Evolutionary conservation across 1,139 yeast genomes (phyloP).

Genomic region (Sugiyamaella pinicola): DNA sequence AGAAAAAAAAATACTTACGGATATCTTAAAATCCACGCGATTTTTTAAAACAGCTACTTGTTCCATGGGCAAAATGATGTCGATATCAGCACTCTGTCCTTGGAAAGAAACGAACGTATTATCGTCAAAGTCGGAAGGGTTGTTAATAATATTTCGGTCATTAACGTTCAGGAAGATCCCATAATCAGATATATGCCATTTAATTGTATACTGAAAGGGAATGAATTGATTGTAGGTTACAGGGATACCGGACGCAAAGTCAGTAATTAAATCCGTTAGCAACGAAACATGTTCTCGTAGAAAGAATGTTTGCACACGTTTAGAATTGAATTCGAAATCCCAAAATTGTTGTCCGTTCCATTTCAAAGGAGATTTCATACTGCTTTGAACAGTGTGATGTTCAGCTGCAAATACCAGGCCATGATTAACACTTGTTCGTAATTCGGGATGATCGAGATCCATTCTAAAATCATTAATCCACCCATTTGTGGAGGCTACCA

Average conservation of each 20-base stretch:
- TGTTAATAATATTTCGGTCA: constrained; percentile 83
- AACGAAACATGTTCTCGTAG: constrained; percentile 82
- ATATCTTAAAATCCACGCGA: constrained; percentile 55
- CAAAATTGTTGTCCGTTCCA: constrained; percentile 84
- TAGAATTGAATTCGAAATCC: constrained; percentile 59
- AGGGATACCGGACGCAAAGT: constrained; percentile 75
- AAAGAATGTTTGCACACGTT: constrained; percentile 60
- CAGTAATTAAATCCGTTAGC: constrained; percentile 71
- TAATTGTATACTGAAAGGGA: constrained; percentile 63
- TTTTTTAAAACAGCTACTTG: constrained; percentile 61
- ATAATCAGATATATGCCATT: constrained; percentile 63
- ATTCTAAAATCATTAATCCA: constrained; percentile 57
- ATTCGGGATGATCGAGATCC: constrained; percentile 59
- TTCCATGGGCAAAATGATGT: constrained; percentile 59
- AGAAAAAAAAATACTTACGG: constrained; percentile 24
- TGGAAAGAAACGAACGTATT: constrained; percentile 75
- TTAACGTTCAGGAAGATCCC: constrained; percentile 75
- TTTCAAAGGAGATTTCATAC: constrained; percentile 66
- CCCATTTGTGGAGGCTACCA: constrained; percentile 59
- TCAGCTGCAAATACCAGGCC: constrained; percentile 71
- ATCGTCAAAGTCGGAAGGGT: constrained; percentile 80
- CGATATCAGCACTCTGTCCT: constrained; percentile 59
- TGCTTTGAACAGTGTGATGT: constrained; percentile 57
- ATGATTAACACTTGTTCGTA: constrained; percentile 86
- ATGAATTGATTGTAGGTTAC: constrained; percentile 72